Percentiles rank a stretch among this genome's conserved stretches.
phyloP scores from a whole-genome alignment of 2,329 filamentous ascomycete species.

The Ophiocordyceps robertsii region DNA sequence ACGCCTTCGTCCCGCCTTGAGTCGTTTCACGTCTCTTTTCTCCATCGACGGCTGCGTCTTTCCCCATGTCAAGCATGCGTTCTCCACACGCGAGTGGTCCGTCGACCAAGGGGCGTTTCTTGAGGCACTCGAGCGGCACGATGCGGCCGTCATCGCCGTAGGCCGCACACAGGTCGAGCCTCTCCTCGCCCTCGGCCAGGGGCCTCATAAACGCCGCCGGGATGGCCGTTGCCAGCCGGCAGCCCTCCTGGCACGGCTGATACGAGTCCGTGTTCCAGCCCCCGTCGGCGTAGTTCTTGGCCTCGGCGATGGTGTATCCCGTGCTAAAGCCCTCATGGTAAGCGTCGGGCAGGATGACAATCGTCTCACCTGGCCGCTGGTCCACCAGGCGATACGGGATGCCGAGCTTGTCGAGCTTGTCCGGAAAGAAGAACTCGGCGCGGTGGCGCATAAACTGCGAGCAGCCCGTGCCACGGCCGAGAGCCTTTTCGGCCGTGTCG shows the following conservation, averaged over 20 bases:
- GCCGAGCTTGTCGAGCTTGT: slow-evolving; percentile 23
- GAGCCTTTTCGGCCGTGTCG: slow-evolving; percentile 18
- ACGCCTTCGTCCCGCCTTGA: not conserved
- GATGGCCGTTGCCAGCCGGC: slow-evolving; percentile 21
- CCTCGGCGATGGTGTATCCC: slow-evolving; percentile 26
- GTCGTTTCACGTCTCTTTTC: slow-evolving; percentile 1
- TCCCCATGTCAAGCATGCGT: not conserved
- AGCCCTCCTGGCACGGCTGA: slow-evolving; percentile 19
- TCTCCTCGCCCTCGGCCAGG: slow-evolving; percentile 16
- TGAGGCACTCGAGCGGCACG: not conserved
- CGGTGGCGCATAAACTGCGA: slow-evolving; percentile 28
- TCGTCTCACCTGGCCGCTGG: slow-evolving; percentile 24
- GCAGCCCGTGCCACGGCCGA: slow-evolving; percentile 18
- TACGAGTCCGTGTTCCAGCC: slow-evolving; percentile 22
- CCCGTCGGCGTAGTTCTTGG: slow-evolving; percentile 24
- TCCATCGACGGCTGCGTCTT: not conserved
- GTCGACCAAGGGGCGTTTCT: not conserved
- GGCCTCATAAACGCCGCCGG: slow-evolving; percentile 19
- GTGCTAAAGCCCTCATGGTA: slow-evolving; percentile 28
- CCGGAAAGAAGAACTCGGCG: slow-evolving; percentile 26
- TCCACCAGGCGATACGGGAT: slow-evolving; percentile 24
- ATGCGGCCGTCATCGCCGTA: slow-evolving; percentile 8
- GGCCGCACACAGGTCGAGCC: slow-evolving; percentile 19
- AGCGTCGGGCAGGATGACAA: slow-evolving; percentile 24
- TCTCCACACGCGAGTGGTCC: not conserved